phyloP scores from a whole-genome alignment of 164 flowering plant genomes.

The Magnolia sinica region DNA sequence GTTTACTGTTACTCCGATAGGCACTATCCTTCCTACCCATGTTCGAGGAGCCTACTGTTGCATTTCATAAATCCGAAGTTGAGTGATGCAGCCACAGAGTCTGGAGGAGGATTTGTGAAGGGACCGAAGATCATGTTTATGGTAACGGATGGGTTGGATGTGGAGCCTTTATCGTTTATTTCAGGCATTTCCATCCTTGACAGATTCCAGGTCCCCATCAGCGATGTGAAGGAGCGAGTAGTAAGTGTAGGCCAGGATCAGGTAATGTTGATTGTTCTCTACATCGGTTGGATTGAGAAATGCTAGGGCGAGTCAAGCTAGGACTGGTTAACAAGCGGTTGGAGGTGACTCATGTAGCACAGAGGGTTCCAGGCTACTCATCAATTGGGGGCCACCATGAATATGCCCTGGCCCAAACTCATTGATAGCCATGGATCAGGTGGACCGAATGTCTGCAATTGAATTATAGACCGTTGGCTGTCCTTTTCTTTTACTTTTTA shows the following conservation, averaged over 20 bases:
- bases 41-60: background rate
- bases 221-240: no score
- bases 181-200: conserved; percentile 6
- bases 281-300: background rate
- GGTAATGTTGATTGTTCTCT: background rate
- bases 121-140: conserved; percentile 7
- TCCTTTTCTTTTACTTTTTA: no score
- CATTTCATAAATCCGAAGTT: background rate
- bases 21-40: no score
- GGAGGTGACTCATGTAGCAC: background rate
- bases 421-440: no score
- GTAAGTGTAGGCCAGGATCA: background rate
- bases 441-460: no score
- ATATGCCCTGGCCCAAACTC: no score
- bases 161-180: conserved; percentile 16
- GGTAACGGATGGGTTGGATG: conserved; percentile 13
- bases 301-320: no score
- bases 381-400: no score
- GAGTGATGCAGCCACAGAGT: background rate
- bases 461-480: no score
- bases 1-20: no score
- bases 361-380: no score
- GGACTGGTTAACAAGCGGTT: background rate
- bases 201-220: background rate
- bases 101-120: conserved; percentile 8